These are phyloP conservation scores for Chalara sp. DNA, from an alignment of 2,329 filamentous ascomycete genomes.

Conservation along the genomic window DNA sequence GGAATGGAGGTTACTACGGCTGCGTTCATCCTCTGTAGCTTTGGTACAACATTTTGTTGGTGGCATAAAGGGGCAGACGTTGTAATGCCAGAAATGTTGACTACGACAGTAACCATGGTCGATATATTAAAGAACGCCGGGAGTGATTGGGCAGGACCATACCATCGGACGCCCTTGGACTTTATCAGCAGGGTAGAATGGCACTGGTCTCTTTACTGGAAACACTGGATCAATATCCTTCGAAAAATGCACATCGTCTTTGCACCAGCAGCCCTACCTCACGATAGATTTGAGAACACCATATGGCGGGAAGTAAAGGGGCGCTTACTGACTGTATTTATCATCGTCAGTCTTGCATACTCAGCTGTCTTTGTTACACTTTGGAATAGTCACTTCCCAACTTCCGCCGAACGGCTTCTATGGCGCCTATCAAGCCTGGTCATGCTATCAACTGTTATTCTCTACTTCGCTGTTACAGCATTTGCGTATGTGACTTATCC, in stretches of 20 bases:
- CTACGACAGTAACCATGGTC: slow-evolving; percentile 10
- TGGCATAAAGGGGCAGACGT: slow-evolving; percentile 15
- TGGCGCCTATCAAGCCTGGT: not conserved
- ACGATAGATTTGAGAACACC: slow-evolving; percentile 10
- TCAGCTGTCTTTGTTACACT: slow-evolving; percentile 2
- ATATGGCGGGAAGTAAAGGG: not conserved
- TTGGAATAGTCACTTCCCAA: slow-evolving; percentile 5
- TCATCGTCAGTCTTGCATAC: slow-evolving; percentile 1
- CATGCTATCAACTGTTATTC: not conserved
- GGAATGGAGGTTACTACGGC: slow-evolving; percentile 16
- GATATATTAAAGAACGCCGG: slow-evolving; percentile 4
- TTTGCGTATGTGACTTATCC: not conserved
- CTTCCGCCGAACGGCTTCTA: not conserved
- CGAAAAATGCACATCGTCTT: slow-evolving; percentile 7
- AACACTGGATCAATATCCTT: slow-evolving; percentile 14
- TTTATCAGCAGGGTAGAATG: slow-evolving; percentile 22
- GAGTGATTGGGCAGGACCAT: slow-evolving; percentile 7
- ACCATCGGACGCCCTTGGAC: slow-evolving; percentile 28
- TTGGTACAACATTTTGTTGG: slow-evolving; percentile 15
- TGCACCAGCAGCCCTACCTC: slow-evolving; percentile 1
- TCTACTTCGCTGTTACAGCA: not conserved
- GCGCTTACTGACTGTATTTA: not conserved
- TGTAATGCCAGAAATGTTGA: slow-evolving; percentile 5
- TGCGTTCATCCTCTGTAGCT: slow-evolving; percentile 14
- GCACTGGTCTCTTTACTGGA: slow-evolving; percentile 11